Evolutionary conservation across 2,329 filamentous ascomycete genomes (phyloP).

Genomic region (Chaetomium strumarium): DNA sequence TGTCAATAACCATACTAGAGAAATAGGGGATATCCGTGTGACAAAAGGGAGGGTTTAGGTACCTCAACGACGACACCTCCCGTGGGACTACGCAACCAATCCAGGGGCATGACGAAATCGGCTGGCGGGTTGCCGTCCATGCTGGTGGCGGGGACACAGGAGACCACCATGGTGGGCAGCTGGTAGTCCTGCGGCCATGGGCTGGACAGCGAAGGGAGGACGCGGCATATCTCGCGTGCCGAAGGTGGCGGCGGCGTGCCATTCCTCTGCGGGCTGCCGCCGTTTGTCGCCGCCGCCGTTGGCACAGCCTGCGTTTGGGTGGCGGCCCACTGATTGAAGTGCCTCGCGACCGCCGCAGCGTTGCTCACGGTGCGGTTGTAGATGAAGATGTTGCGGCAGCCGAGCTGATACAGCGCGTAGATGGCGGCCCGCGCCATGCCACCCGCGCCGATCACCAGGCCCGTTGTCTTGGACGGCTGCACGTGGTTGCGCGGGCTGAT

Average conservation of each 20-base stretch:
- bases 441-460: slow-evolving; percentile 55
- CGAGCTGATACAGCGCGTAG: slow-evolving; percentile 67
- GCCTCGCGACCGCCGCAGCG: slow-evolving; percentile 56
- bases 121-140: slow-evolving; percentile 55
- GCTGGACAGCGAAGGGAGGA: slow-evolving; percentile 52
- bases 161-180: slow-evolving; percentile 64
- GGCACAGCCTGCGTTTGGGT: slow-evolving; percentile 22
- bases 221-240: slow-evolving; percentile 38
- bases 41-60: slow-evolving; percentile 8
- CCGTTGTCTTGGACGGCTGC: slow-evolving; percentile 46
- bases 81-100: slow-evolving; percentile 64
- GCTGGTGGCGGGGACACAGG: slow-evolving; percentile 63
- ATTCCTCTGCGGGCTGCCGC: slow-evolving; percentile 16
- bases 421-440: slow-evolving; percentile 71
- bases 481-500: slow-evolving; percentile 61
- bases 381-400: slow-evolving; percentile 66
- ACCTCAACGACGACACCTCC: slow-evolving; percentile 68
- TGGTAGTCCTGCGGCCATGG: slow-evolving; percentile 58
- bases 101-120: slow-evolving; percentile 62
- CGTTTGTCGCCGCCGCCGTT: not conserved
- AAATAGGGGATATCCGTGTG: not conserved
- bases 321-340: slow-evolving; percentile 55
- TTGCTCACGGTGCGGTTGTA: slow-evolving; percentile 60
- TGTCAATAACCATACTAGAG: slow-evolving; percentile 11
- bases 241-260: not conserved